A percentile compares a stretch with the other conserved stretches of the same genome.
These are phyloP conservation scores for Hondaea fermentalgiana DNA, from an alignment of 108 stramenopile genomes.

Conservation along the genomic window DNA sequence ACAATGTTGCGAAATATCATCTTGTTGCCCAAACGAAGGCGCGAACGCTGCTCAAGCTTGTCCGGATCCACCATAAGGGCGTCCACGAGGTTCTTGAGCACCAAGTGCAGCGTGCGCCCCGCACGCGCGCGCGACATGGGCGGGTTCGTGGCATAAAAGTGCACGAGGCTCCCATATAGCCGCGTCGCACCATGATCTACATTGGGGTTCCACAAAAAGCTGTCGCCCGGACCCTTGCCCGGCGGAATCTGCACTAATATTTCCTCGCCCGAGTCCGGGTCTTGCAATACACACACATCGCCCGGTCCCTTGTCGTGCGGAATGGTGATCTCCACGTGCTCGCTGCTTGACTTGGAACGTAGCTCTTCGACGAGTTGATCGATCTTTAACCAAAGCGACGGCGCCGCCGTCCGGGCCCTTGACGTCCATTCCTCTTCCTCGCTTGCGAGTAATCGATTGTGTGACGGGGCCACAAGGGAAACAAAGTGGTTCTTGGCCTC, in stretches of 20 bases:
- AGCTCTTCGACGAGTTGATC: not conserved
- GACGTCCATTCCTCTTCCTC: not conserved
- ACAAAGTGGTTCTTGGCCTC: not conserved
- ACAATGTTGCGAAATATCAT: not conserved
- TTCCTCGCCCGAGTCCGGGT: conserved; percentile 9
- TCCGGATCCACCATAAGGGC: not conserved
- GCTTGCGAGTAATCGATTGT: not conserved
- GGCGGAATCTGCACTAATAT: not conserved
- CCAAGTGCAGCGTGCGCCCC: not conserved
- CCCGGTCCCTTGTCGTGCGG: not conserved
- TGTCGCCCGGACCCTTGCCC: not conserved
- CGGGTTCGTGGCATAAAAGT: not conserved
- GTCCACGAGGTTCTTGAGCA: not conserved
- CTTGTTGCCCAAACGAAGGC: not conserved
- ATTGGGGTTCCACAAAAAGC: not conserved
- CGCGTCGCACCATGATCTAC: not conserved
- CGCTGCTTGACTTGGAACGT: not conserved
- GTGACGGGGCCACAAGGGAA: not conserved
- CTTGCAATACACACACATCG: not conserved
- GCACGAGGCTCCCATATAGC: not conserved
- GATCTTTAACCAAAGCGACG: not conserved
- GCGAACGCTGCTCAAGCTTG: not conserved
- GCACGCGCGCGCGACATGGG: not conserved
- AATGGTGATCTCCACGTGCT: not conserved
- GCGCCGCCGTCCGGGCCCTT: not conserved